Evolutionary conservation across 2,329 filamentous ascomycete species (phyloP), one percentile per base, ranked within the genome.

Genomic region (Neonectria hederae): DNA sequence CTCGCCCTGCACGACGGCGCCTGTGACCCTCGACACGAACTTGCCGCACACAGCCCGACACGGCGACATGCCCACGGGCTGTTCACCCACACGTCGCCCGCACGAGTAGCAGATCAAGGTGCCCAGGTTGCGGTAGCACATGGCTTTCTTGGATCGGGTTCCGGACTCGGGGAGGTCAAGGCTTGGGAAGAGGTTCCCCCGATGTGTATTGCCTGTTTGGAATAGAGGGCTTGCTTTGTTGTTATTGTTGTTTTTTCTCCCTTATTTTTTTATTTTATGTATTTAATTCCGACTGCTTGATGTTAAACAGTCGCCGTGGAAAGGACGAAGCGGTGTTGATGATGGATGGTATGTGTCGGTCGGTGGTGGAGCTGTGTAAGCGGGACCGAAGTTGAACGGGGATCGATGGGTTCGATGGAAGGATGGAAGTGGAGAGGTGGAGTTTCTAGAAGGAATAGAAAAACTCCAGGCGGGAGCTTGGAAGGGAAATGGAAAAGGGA

Each of bases 21-120:
- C 62, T n/a, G 72, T 74, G 46, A 72, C 69, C 19, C 69, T 66
- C 38, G 71, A 74, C 56, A 74, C 65, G 51, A 71, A 74, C 67
- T 74, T 74, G 42, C 72, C 72, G 58, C 72, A 74, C 52, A 62
- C 69, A 22, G 64, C 32, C 52, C 65, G 52, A 57, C 72, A 74
- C 17, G 70, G 69, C 30, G 72, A 67, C 30, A 66, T 71, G 53
- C 72, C 72, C 22, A 68, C 45, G 26, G 68, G 63, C 24, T 71
- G 66, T 42, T 74, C 72, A 30, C 71, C 68, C 9, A 74, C 67
- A 13, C 68, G 69, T 6, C 71, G 70, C 45, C 63, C 63, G 60
- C 72, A 74, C 21, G 56, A 60, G 22, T 60, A 46, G 61, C 72
- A 74, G 57, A 71, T 38, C 52, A 74, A 60, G 46, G 63, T 73